Base-by-base conservation (phyloP, 2,329 filamentous ascomycete species). In the Pseudocercospora fuligena region DNA sequence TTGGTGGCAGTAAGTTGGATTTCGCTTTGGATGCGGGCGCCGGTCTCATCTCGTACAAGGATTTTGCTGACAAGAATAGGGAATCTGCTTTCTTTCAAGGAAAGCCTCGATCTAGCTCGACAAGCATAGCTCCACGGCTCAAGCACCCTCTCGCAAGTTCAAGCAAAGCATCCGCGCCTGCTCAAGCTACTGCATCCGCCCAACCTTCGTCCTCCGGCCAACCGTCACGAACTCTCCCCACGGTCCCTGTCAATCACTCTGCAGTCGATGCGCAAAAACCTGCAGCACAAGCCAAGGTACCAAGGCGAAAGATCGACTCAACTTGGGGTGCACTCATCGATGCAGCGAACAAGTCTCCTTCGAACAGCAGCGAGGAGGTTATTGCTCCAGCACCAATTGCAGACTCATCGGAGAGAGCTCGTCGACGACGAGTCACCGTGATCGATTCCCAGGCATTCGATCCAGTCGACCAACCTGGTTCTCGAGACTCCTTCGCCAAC, bases 291-390 rank as follows among this genome's bases (percentile, higher is more conserved):
- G 27, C 23, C 21, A 56, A 56, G 14, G 25, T 56, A 6, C 23
- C 16, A 2, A 6, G 25, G 8, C 29, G 36, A 0, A n/a, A 25
- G 14, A 19, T 58, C 7, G 31, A 19, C 3, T 58, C 56, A 8
- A 58, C 56, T 36, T 36, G 56, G 56, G 56, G 56, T 33, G 56
- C 56, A 19, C 21, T 58, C n/a, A 58, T 58, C 9, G 31, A 58
- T 11, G 56, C 56, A 5, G 31, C 14, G 1, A 58, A 19, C 8
- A 58, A 58, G n/a, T n/a, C 33, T 16, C 56, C 56, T 11, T 25
- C 56, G 1, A 58, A 14, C 56, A 14, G 40, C 40, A 43, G 40
- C 40, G 40, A 43, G 14, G 31, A 36, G 23, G 11, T 9, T 8
- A 31, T 33, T 21, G 16, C 25, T 16, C 4, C 56, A 21, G 56